Base-by-base conservation (phyloP, 306 rosid species). In the Trifolium fragiferum region DNA sequence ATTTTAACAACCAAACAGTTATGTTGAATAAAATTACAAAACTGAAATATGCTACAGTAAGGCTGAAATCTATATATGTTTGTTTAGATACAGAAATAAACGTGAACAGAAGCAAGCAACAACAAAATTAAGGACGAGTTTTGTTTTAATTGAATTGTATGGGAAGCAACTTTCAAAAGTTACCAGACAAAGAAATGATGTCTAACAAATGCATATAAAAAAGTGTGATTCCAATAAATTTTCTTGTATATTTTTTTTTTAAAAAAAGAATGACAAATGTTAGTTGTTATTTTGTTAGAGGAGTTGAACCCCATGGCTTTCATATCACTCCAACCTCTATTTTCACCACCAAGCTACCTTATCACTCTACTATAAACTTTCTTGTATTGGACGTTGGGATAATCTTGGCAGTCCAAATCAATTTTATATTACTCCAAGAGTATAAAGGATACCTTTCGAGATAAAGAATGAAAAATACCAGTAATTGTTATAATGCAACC, bases 1-100 rank as follows among this genome's bases (percentile, higher is more conserved):
- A 75, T 75, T 77, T 76, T 66, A 75, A 65, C 25, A 55, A 73
- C 83, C 33, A 50, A 55, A 79, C 81, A 81, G 44, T 72, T 80
- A 70, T 80, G 82, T 78, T 75, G 63, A 75, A 71, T 67, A 61
- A 78, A 84, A 78, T 75, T n/a, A 70, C 60, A 75, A 80, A 80
- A 80, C 72, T 9, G 78, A 62, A 55, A 60, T 70, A 37, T 55
- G 73, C 82, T 73, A 76, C 64, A 76, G 70, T 46, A 78, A 44
- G 47, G 14, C 40, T 70, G 76, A 69, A 80, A 82, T 63, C 1
- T 4, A 19, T 46, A 50, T 43, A 33, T 72, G 19, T 61, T 57
- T 55, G 50, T 37, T 76, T 76, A 77, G 69, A 77, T 72, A 40
- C 18, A 70, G 12, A 82, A 58, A 78, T 19, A 74, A 70, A 27